Evolutionary conservation across 2,329 filamentous ascomycete genomes (phyloP).

Genomic region (Trichoderma pleuroti): DNA sequence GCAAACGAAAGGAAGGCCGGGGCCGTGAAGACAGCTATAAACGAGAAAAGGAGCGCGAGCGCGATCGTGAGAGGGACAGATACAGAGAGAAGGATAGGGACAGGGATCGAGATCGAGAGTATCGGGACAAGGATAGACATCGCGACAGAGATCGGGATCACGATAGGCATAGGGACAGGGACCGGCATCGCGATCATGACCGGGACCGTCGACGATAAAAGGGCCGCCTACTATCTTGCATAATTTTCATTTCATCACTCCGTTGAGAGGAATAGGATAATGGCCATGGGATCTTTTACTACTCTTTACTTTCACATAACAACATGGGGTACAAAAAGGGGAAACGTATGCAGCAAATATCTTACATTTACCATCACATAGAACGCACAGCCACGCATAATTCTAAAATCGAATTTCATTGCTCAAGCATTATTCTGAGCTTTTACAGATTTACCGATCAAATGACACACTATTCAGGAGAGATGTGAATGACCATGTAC

Average conservation of each 20-base stretch:
- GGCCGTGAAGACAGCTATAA: constrained; percentile 47
- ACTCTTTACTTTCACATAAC: background rate
- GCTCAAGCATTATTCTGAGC: background rate
- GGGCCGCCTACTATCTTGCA: background rate
- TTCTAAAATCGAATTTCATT: background rate
- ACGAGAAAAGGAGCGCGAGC: constrained; percentile 43
- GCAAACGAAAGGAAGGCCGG: constrained; percentile 42
- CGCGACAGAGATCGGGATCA: constrained; percentile 21
- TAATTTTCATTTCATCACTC: background rate
- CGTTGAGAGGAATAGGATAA: background rate
- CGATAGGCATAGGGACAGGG: constrained; percentile 12
- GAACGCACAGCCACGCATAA: background rate
- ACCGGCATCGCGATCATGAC: constrained; percentile 16
- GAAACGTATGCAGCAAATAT: background rate
- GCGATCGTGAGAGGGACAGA: constrained; percentile 36
- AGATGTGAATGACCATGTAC: background rate
- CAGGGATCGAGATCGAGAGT: constrained; percentile 3
- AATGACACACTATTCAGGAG: background rate
- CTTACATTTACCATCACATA: background rate
- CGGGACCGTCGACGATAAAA: constrained; percentile 21
- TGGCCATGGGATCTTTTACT: background rate
- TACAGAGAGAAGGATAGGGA: constrained; percentile 30
- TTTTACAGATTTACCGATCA: background rate
- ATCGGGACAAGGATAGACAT: constrained; percentile 6
- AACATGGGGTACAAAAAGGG: background rate